These are phyloP conservation scores for Trichoderma cornu-damae DNA, from an alignment of 2,329 filamentous ascomycete species.

Conservation along the genomic window DNA sequence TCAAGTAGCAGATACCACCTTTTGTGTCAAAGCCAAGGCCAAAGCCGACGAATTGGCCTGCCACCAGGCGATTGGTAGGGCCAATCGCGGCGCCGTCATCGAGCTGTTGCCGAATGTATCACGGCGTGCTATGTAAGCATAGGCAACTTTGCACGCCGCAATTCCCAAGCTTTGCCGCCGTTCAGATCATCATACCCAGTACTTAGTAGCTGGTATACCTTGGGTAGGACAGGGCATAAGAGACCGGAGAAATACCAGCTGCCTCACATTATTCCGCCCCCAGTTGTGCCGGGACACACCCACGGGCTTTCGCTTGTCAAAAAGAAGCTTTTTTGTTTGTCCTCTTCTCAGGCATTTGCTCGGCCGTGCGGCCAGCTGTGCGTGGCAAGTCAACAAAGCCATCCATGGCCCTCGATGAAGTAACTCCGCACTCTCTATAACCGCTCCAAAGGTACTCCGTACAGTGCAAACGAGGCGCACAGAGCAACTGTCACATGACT, in stretches of 20 bases:
- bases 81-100: neutral
- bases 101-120: neutral
- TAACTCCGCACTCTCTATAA: neutral
- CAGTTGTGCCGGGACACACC: neutral
- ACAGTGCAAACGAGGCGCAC: neutral
- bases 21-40: neutral
- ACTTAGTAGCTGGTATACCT: no score
- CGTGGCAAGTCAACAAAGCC: neutral
- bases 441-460: conserved; percentile 16
- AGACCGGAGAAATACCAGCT: neutral
- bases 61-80: neutral
- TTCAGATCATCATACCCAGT: no score
- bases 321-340: neutral
- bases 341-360: neutral
- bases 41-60: neutral
- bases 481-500: conserved; percentile 1
- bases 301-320: neutral
- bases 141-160: no score
- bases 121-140: neutral
- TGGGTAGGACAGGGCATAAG: no score
- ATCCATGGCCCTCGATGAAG: no score
- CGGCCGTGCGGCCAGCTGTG: neutral
- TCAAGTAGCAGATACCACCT: neutral
- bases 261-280: neutral
- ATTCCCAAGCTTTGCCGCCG: no score